Evolutionary conservation across 1,139 yeast genomes (phyloP).

Genomic region (Diutina ranongensis): DNA sequence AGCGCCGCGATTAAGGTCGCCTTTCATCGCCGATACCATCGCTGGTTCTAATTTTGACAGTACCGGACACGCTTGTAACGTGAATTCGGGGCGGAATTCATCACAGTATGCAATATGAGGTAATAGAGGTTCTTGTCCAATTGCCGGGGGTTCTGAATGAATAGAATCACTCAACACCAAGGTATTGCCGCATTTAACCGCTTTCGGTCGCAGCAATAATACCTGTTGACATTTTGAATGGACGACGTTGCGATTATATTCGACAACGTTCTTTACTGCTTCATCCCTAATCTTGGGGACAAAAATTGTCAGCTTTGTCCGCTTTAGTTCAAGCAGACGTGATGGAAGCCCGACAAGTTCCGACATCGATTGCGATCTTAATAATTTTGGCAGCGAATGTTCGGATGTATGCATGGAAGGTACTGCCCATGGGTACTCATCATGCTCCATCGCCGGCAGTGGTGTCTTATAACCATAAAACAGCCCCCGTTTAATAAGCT

Average conservation of each 20-base stretch:
- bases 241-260: constrained; percentile 17
- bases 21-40: constrained; percentile 42
- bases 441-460: constrained; percentile 10
- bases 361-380: constrained; percentile 30
- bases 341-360: constrained; percentile 14
- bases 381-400: constrained; percentile 13
- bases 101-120: constrained; percentile 1
- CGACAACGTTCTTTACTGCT: constrained; percentile 13
- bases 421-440: constrained; percentile 10
- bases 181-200: background rate
- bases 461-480: constrained; percentile 8
- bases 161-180: background rate
- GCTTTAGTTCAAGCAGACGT: constrained; percentile 12
- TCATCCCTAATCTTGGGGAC: constrained; percentile 16
- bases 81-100: constrained; percentile 9
- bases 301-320: constrained; percentile 19
- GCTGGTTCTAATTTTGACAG: constrained; percentile 42
- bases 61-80: constrained; percentile 14
- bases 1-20: constrained; percentile 24
- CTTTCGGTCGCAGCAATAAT: background rate
- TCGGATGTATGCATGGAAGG: background rate
- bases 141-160: background rate
- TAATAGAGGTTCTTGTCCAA: background rate
- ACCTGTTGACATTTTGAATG: constrained; percentile 15
- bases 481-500: background rate